phyloP scores from a whole-genome alignment of 192 early-diverging fungal species.

The Spizellomyces punctatus region DNA sequence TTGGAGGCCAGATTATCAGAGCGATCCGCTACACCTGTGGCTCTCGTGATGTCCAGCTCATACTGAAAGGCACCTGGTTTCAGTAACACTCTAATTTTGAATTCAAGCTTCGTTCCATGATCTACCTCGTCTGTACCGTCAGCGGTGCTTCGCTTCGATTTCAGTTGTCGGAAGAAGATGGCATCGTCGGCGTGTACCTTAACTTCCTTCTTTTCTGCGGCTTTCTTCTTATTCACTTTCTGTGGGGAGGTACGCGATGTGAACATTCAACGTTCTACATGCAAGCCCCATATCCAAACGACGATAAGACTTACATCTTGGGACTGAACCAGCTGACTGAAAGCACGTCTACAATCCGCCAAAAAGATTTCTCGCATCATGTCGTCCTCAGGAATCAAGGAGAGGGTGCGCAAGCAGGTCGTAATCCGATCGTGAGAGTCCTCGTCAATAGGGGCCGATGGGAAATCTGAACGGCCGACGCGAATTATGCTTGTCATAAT shows the following conservation, averaged over 20 bases:
- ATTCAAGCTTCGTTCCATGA: not conserved
- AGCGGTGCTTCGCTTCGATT: conserved; percentile 66
- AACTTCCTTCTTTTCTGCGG: conserved; percentile 63
- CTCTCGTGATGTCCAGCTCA: conserved; percentile 88
- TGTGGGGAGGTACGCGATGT: conserved; percentile 1
- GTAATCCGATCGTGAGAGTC: conserved; percentile 93
- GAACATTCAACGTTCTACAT: not conserved
- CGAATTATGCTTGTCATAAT: conserved; percentile 96
- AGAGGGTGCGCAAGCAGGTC: conserved; percentile 67
- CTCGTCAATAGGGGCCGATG: conserved; percentile 89
- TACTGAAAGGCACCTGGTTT: conserved; percentile 44
- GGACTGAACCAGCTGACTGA: conserved; percentile 67
- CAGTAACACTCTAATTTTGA: no score
- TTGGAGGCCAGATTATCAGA: conserved; percentile 86
- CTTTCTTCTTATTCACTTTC: conserved; percentile 62
- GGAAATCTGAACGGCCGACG: conserved; percentile 87
- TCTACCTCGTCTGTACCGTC: conserved; percentile 64
- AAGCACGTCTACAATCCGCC: conserved; percentile 60
- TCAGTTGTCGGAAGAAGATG: conserved; percentile 85
- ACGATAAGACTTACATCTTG: conserved; percentile 59
- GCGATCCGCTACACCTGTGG: conserved; percentile 69
- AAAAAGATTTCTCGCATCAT: conserved; percentile 66
- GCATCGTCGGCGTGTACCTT: conserved; percentile 86
- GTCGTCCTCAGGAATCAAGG: conserved; percentile 47
- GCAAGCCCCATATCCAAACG: not conserved